Evolutionary conservation across 306 rosid species (phyloP), one percentile per base, ranked within the genome.

Genomic region (Prunus mira): DNA sequence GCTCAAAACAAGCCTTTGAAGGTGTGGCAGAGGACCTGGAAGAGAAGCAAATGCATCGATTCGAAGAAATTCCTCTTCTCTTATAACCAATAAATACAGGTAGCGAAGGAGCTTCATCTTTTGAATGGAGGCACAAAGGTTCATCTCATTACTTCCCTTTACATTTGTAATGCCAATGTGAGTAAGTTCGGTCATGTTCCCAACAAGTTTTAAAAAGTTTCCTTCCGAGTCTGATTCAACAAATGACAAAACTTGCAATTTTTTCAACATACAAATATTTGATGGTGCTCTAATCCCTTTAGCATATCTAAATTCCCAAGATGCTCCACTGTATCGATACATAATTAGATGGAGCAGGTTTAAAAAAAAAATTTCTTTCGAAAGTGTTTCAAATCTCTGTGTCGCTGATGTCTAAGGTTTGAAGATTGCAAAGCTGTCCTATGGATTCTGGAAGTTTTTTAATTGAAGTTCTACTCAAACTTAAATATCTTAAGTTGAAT

Each of bases 381-480:
- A 71, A 49, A 74, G 71, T 25, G 46, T 17, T 18, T 22, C 62
- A 12, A n/a, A 77, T 70, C 32, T 56, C 1, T 47, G 62, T 68
- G 9, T 41, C 5, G 15, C 46, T 45, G 12, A 77, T 68, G 5
- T 78, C 52, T 47, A 74, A 38, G 41, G 75, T 22, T 38, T 50
- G 76, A 20, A 80, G 74, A 45, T 80, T 75, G 25, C 25, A 27
- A 30, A 80, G 71, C 18, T 28, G 61, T 46, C 83, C 76, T 13
- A 80, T 80, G 41, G 79, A 74, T 20, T 74, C 54, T 22, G 79
- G 79, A 24, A 80, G 79, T 13, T 74, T 34, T 51, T 13, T 34
- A 30, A 67, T 27, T 17, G 14, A 9, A 15, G 83, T 80, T 46
- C 50, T 32, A 18, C 32, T 61, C 65, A 74, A 46, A 27, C 67